These are phyloP conservation scores for Royoungia palumana DNA, from an alignment of 768 basidiomycete genomes.

Conservation along the genomic window DNA sequence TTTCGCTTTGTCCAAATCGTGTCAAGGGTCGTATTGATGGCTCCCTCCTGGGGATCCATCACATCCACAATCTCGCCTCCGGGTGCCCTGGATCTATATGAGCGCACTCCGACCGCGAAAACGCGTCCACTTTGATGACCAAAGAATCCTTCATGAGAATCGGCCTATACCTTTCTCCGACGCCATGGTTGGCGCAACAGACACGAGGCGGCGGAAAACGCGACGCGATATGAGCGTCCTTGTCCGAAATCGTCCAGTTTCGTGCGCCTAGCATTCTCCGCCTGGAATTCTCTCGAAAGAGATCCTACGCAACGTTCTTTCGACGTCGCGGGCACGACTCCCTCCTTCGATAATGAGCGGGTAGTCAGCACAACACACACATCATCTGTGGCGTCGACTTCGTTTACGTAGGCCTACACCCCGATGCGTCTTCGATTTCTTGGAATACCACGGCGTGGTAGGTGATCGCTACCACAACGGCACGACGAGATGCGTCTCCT, in stretches of 20 bases:
- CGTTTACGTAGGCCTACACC: constrained; percentile 14
- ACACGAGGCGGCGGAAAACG: background rate
- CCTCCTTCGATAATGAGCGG: constrained; percentile 2
- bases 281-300: no score
- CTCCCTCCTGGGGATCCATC: background rate
- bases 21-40: constrained; percentile 7
- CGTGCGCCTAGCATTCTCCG: background rate
- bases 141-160: background rate
- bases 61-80: background rate
- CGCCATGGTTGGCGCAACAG: background rate
- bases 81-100: background rate
- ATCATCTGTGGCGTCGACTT: constrained; percentile 4
- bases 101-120: constrained; percentile 12
- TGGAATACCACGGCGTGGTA: background rate
- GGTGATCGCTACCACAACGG: constrained; percentile 6
- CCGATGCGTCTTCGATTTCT: background rate
- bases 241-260: no score
- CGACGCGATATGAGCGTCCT: no score
- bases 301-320: background rate
- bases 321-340: background rate
- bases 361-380: background rate
- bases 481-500: background rate
- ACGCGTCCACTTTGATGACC: background rate
- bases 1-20: background rate
- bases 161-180: constrained; percentile 8